phyloP scores from a whole-genome alignment of 371 early-diverging fungal species.

The Saksenaea vasiformis region DNA sequence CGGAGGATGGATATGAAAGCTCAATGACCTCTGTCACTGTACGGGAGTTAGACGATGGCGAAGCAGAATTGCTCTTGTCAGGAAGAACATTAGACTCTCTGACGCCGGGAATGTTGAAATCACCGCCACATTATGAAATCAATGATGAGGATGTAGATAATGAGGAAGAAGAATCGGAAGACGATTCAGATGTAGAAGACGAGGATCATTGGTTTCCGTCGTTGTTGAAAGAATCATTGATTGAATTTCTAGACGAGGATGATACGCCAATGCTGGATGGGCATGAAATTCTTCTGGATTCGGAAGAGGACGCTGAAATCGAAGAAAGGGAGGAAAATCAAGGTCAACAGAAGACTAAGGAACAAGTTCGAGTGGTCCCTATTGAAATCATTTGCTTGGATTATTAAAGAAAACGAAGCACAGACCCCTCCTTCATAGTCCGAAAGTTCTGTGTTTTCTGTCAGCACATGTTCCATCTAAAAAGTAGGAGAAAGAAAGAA shows the following conservation, averaged over 20 bases:
- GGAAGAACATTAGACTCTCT: constrained; percentile 4
- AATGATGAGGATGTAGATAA: constrained; percentile 7
- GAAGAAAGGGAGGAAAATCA: constrained; percentile 30
- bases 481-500: not conserved
- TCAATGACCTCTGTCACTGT: not conserved
- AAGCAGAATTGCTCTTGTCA: not conserved
- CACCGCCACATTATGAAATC: constrained; percentile 16
- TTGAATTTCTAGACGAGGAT: constrained; percentile 22
- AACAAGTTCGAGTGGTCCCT: not conserved
- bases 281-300: constrained; percentile 12
- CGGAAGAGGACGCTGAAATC: constrained; percentile 39
- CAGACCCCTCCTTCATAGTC: not conserved
- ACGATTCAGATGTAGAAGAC: constrained; percentile 10
- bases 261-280: constrained; percentile 8
- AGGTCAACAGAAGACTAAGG: not conserved
- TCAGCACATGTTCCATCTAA: not conserved
- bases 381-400: not conserved
- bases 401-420: constrained; percentile 1
- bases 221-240: constrained; percentile 14
- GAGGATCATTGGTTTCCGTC: constrained; percentile 26
- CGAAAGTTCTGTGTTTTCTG: not conserved
- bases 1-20: not conserved
- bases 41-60: constrained; percentile 13
- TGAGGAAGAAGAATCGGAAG: constrained; percentile 10
- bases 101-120: constrained; percentile 12